A percentile compares a stretch with the other conserved stretches of the same genome.
These are phyloP conservation scores for Trichopus zeylanicus DNA, from an alignment of 116 monocot genomes.

Conservation along the genomic window DNA sequence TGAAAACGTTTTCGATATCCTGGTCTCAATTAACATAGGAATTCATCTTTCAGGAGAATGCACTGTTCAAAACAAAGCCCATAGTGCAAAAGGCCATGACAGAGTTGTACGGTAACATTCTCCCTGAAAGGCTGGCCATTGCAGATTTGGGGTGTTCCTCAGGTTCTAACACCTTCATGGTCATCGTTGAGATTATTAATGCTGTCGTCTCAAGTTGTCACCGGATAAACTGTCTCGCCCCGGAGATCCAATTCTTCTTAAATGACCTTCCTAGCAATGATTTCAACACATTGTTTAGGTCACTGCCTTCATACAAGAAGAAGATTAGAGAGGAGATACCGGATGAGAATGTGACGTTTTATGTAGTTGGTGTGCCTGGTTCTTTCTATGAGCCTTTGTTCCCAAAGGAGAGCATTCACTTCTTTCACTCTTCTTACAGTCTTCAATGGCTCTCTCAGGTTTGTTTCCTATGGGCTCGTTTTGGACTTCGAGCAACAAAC, in stretches of 20 bases:
- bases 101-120: no score
- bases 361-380: no score
- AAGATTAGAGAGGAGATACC: neutral
- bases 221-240: no score
- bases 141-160: constrained; percentile 38
- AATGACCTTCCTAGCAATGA: constrained; percentile 43
- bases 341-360: neutral
- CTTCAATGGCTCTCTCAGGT: constrained; percentile 31
- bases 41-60: constrained; percentile 21
- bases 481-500: no score
- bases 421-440: constrained; percentile 25
- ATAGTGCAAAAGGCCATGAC: constrained; percentile 17
- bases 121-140: no score
- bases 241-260: neutral
- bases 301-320: neutral
- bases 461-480: neutral
- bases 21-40: neutral
- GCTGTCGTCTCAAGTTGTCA: neutral
- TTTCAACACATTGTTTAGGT: constrained; percentile 25
- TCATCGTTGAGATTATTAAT: constrained; percentile 9
- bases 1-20: no score
- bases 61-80: constrained; percentile 16
- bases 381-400: constrained; percentile 33
- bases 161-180: constrained; percentile 19
- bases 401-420: constrained; percentile 13